Conservation (phyloP, 2,329 filamentous ascomycete genomes). For the Lachnellula subtilissima region DNA sequence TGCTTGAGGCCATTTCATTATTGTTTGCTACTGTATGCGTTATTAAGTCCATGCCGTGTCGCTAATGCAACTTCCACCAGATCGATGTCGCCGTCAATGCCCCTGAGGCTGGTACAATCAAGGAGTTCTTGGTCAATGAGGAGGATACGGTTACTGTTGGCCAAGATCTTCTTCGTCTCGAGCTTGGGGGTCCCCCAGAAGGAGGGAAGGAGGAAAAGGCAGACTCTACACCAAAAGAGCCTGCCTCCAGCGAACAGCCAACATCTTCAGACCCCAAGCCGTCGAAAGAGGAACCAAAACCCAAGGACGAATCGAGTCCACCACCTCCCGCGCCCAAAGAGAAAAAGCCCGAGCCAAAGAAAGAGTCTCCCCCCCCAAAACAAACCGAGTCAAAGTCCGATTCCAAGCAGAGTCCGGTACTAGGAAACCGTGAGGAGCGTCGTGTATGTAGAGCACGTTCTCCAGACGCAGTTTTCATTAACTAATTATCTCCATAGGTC, state of each 20-base stretch:
- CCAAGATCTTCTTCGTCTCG: conserved; percentile 82
- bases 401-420: conserved; percentile 35
- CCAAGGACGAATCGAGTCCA: conserved; percentile 37
- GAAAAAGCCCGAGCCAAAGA: conserved; percentile 39
- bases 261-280: conserved; percentile 42
- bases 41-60: background rate
- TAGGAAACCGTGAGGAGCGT: conserved; percentile 79
- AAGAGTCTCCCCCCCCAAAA: conserved; percentile 36
- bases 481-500: conserved; percentile 51
- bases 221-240: conserved; percentile 50
- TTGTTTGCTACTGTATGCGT: background rate
- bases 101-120: conserved; percentile 83
- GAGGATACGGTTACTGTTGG: conserved; percentile 95
- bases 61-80: conserved; percentile 38
- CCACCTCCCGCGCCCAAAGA: conserved; percentile 35
- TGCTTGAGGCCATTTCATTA: background rate
- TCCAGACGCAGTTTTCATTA: background rate
- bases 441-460: conserved; percentile 54
- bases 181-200: conserved; percentile 64
- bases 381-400: conserved; percentile 33
- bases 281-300: conserved; percentile 38
- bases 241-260: conserved; percentile 52
- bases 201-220: conserved; percentile 51
- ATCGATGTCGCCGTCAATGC: conserved; percentile 97
- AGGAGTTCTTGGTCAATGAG: conserved; percentile 84